Evolutionary conservation across 2,329 filamentous ascomycete genomes (phyloP).

Genomic region (Aspergillus piperis): DNA sequence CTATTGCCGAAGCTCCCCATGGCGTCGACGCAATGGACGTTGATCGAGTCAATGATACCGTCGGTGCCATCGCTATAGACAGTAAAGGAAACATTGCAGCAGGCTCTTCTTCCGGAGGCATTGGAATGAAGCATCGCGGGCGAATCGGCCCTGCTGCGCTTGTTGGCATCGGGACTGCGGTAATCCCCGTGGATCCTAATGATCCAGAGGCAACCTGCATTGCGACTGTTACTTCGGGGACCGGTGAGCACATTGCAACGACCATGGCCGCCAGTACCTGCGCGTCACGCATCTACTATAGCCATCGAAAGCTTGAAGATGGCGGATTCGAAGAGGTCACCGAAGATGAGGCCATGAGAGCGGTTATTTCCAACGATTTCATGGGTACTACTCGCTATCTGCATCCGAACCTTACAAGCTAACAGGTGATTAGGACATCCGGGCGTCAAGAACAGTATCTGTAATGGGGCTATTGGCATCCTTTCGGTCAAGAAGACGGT

Average conservation of each 20-base stretch:
- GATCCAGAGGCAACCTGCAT: constrained; percentile 72
- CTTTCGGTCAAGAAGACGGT: constrained; percentile 83
- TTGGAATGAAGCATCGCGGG: constrained; percentile 96
- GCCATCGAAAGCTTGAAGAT: constrained; percentile 59
- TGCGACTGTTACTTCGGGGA: constrained; percentile 87
- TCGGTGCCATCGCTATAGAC: constrained; percentile 93
- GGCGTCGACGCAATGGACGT: constrained; percentile 23
- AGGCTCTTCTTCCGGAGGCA: constrained; percentile 93
- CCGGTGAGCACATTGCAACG: constrained; percentile 96
- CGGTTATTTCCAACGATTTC: constrained; percentile 85
- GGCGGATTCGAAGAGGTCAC: constrained; percentile 67
- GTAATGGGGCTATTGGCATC: constrained; percentile 84
- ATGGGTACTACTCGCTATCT: constrained; percentile 58
- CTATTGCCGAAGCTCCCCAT: not conserved
- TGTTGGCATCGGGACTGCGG: constrained; percentile 85
- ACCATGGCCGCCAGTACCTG: constrained; percentile 87
- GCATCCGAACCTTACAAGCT: not conserved
- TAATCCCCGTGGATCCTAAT: constrained; percentile 73
- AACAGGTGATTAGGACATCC: constrained; percentile 61
- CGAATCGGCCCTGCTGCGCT: constrained; percentile 90
- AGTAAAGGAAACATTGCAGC: constrained; percentile 83
- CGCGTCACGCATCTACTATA: constrained; percentile 79
- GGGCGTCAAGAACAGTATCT: constrained; percentile 76
- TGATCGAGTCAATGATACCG: constrained; percentile 84
- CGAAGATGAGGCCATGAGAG: constrained; percentile 75